Evolutionary conservation across 768 basidiomycete genomes (phyloP), one percentile per base, ranked within the genome.

Genomic region (Mycena indigotica): DNA sequence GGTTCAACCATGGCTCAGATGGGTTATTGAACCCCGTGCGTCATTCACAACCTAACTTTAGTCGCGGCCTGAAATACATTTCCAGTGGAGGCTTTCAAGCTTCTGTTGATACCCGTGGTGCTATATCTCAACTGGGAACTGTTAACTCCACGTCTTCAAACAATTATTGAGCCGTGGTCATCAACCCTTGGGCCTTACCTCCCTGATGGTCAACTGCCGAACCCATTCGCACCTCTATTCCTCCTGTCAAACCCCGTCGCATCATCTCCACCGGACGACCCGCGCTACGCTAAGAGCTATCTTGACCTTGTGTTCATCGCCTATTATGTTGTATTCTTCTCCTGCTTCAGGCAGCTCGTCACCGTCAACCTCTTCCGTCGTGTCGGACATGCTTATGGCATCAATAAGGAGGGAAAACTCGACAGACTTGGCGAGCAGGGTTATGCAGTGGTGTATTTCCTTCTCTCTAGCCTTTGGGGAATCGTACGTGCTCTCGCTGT

Each of bases 361-460:
- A 84, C 87, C 17, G 62, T 89, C 66, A 83, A 82, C 54, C 30
- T 93, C 12, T 84, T 86, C 41, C 75, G 77, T 23, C 91, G 89
- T 1, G 62, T 94, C 32, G 95, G 89, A 0, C 80, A 76, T 29
- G 77, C 80, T 57, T 85, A 88, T 54, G 89, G 94, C 2, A 81
- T 99, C 49, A 82, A 76, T 66, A 84, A 79, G 60, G 71, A 74
- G 56, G 68, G 69, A 23, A 97, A 95, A 71, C 70, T 94, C 15
- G 84, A 87, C 53, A 78, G 96, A 30, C 98, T 98, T 66, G 91
- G 86, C 19, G 96, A 99, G 74, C 96, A 96, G 68, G 86, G 84
- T 0, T 97, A 99, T 70, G 91, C 94, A 0, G 50, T 91, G 44
- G 61, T 91, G 15, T 99, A 98, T 72, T 95, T 93, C 64, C 64